These are phyloP conservation scores for Russula sp. DNA, from an alignment of 768 basidiomycete genomes.

Conservation along the genomic window DNA sequence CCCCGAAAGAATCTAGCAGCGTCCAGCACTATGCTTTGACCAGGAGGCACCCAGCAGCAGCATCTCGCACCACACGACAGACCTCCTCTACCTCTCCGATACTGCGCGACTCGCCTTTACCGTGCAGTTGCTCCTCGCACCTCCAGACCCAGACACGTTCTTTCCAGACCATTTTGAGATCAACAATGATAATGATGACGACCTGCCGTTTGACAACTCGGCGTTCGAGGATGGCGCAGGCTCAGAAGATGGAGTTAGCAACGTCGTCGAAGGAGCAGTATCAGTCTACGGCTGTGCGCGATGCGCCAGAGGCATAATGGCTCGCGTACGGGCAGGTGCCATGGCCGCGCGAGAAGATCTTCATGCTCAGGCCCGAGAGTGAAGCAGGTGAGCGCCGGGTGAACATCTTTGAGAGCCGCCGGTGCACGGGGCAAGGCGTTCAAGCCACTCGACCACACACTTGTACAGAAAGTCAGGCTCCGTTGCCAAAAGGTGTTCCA, in stretches of 20 bases:
- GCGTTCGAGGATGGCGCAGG: constrained; percentile 23
- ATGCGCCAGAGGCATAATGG: constrained; percentile 69
- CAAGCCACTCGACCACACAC: constrained; percentile 55
- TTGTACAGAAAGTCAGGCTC: constrained; percentile 66
- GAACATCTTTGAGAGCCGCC: constrained; percentile 57
- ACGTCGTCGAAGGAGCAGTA: constrained; percentile 55
- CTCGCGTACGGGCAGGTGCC: constrained; percentile 67
- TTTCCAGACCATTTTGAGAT: constrained; percentile 25
- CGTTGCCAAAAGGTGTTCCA: no score
- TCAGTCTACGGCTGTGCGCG: constrained; percentile 58
- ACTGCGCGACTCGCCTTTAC: constrained; percentile 46
- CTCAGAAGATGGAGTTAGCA: constrained; percentile 44
- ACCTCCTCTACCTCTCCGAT: constrained; percentile 74
- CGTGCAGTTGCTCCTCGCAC: constrained; percentile 14
- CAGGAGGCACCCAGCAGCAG: constrained; percentile 65
- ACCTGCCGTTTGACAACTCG: constrained; percentile 31
- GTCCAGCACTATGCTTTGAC: constrained; percentile 78
- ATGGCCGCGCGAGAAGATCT: constrained; percentile 63
- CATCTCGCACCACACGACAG: constrained; percentile 60
- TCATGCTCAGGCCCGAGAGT: constrained; percentile 76
- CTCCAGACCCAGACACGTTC: constrained; percentile 29
- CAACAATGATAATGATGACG: constrained; percentile 25
- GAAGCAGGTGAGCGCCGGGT: constrained; percentile 67
- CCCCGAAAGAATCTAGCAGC: constrained; percentile 30
- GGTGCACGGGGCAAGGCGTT: constrained; percentile 60